Conservation (phyloP, 805 yeast species). For the Kazachstania martiniae region DNA sequence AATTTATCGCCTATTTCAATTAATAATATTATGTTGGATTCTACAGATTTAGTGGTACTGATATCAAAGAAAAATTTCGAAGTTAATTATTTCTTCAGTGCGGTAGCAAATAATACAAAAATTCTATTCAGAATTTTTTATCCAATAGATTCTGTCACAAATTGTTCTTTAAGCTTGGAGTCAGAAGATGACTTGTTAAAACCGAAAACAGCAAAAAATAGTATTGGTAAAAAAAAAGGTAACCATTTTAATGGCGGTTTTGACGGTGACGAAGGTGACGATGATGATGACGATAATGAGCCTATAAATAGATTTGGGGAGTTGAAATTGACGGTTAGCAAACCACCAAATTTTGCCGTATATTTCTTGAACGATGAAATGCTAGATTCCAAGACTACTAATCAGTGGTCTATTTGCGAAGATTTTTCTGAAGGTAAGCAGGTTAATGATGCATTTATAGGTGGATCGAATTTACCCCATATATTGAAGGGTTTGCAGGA, state of each 20-base stretch:
- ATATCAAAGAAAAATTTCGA: conserved; percentile 61
- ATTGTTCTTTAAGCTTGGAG: conserved; percentile 46
- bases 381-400: conserved; percentile 29
- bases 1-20: conserved; percentile 61
- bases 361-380: conserved; percentile 45
- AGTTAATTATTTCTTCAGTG: conserved; percentile 68
- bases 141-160: conserved; percentile 49
- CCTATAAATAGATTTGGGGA: conserved; percentile 24
- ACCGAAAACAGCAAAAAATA: background rate
- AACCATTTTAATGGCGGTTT: no score
- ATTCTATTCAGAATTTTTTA: conserved; percentile 64
- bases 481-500: conserved; percentile 48
- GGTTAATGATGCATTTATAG: conserved; percentile 55
- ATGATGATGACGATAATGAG: no score
- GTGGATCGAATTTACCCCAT: conserved; percentile 58
- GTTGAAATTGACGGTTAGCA: conserved; percentile 38
- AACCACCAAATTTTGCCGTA: conserved; percentile 71
- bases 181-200: conserved; percentile 22
- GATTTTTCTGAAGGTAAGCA: conserved; percentile 80
- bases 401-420: conserved; percentile 51
- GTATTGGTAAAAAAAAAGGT: conserved; percentile 3
- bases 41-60: conserved; percentile 62
- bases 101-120: conserved; percentile 55
- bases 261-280: no score
- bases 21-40: conserved; percentile 48